Conservation (phyloP, 2,329 filamentous ascomycete species). For the Trichoderma sp. region DNA sequence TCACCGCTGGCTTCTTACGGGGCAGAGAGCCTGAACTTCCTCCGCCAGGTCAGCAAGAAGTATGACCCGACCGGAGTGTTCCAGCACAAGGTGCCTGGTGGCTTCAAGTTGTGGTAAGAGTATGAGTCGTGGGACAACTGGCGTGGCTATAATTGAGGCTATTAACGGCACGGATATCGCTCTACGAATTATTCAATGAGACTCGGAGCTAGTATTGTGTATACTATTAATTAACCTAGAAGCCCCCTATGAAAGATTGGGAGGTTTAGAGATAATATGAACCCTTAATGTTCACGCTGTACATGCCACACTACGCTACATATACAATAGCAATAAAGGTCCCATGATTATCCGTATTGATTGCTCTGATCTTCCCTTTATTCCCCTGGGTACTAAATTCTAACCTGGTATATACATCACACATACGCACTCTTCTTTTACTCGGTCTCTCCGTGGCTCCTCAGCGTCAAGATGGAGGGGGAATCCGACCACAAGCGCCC, state of each 20-base stretch:
- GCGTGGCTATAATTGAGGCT: neutral
- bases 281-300: neutral
- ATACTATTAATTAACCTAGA: neutral
- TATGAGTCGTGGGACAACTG: neutral
- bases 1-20: neutral
- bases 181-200: neutral
- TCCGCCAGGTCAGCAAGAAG: conserved; percentile 28
- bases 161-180: neutral
- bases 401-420: neutral
- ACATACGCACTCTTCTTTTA: neutral
- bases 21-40: neutral
- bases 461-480: neutral
- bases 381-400: neutral
- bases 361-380: neutral
- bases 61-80: conserved; percentile 39
- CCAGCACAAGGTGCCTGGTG: conserved; percentile 30
- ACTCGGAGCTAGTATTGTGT: neutral
- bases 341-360: neutral
- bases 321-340: neutral
- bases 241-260: neutral
- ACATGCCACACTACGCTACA: neutral
- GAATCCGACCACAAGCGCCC: neutral
- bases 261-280: neutral
- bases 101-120: conserved; percentile 39
- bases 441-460: neutral